Conservation (phyloP, 2,329 filamentous ascomycete genomes). For the Penicillium sp. region DNA sequence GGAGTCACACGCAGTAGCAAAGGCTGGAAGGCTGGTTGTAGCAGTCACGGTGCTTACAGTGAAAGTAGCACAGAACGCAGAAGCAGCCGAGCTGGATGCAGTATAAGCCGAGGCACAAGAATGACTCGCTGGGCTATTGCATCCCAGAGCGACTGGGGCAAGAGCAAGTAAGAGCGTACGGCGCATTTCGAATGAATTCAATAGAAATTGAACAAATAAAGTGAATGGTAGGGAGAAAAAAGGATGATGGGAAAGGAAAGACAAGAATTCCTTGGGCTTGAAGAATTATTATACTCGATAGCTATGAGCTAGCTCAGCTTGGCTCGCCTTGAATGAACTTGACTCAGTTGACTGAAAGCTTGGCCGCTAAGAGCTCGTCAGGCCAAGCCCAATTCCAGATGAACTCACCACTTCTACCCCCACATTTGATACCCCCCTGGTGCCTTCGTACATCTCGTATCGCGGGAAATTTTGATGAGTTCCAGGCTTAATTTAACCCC, state of each 20-base stretch:
- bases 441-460: too few relatives aligned
- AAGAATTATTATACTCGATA: background rate
- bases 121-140: conserved; percentile 22
- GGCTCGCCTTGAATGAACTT: background rate
- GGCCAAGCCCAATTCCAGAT: background rate
- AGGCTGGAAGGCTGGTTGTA: conserved; percentile 22
- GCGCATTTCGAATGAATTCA: conserved; percentile 26
- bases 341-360: background rate
- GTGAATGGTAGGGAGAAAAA: conserved; percentile 2
- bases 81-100: conserved; percentile 23
- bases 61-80: conserved; percentile 28
- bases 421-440: too few relatives aligned
- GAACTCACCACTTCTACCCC: background rate
- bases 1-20: conserved; percentile 23
- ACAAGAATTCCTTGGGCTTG: background rate
- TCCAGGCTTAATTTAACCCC: background rate
- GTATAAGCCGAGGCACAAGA: conserved; percentile 27
- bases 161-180: conserved; percentile 27
- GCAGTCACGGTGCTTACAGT: conserved; percentile 24
- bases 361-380: background rate
- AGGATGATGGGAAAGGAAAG: background rate
- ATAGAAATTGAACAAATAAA: conserved; percentile 7
- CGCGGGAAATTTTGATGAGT: too few relatives aligned
- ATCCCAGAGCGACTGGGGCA: conserved; percentile 25
- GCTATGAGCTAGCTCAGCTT: background rate